These are phyloP conservation scores for Albizia julibrissin DNA, from an alignment of 306 rosid genomes.

Conservation along the genomic window DNA sequence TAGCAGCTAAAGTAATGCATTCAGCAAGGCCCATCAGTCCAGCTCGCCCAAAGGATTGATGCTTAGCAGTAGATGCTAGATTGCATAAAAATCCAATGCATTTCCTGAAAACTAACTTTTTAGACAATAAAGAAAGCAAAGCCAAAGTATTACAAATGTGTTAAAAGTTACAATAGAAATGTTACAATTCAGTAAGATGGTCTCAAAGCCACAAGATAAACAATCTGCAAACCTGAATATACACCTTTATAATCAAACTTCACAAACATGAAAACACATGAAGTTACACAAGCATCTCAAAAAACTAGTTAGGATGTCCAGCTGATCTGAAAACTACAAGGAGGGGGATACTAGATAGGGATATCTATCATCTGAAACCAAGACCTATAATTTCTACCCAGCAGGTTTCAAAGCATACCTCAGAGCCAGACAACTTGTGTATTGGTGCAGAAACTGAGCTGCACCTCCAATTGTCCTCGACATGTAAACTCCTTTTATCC, in stretches of 20 bases:
- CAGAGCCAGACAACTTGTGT: constrained; percentile 48
- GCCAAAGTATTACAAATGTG: constrained; percentile 21
- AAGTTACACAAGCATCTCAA: background rate
- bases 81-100: constrained; percentile 61
- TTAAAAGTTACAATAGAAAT: background rate
- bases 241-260: background rate
- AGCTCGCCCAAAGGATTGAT: constrained; percentile 77
- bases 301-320: background rate
- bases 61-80: constrained; percentile 71
- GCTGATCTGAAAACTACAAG: background rate
- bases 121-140: constrained; percentile 39
- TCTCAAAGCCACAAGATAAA: background rate
- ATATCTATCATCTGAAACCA: background rate
- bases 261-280: background rate
- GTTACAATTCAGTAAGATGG: background rate
- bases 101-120: constrained; percentile 58
- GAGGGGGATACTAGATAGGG: background rate
- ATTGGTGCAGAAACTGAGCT: constrained; percentile 56
- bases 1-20: constrained; percentile 86
- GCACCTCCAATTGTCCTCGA: constrained; percentile 81
- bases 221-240: background rate
- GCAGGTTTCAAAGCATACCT: constrained; percentile 54
- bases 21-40: constrained; percentile 88
- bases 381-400: background rate
- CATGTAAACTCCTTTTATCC: constrained; percentile 76